Evolutionary conservation across 805 yeast genomes (phyloP), one percentile per base, ranked within the genome.

Genomic region (Saccharomyces eubayanus): DNA sequence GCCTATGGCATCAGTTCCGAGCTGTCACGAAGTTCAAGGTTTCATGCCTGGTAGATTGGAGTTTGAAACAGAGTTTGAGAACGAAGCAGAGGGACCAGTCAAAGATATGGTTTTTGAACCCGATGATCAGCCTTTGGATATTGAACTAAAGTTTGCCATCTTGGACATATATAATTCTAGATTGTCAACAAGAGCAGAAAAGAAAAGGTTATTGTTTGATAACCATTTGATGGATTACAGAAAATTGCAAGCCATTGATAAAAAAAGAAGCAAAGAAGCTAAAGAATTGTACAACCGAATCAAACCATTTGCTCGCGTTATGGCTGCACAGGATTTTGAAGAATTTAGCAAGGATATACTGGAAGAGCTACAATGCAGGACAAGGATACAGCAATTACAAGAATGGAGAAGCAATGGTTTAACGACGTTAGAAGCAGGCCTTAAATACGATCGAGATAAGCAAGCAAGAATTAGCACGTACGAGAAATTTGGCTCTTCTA

Each of bases 1-100:
- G 67, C 89, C 95, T 5, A 83, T 87, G 48, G 91, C 97, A 0
- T 89, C 97, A 6, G 92, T 87, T 6, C 99, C 99, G 0, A 78
- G 94, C 54, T 91, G 98, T 72, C 97, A 95, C 65, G 98, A 95
- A 64, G 82, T 94, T 57, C 98, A 94, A 69, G 97, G 97, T 2
- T 94, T 84, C 68, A 94, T 94, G 99, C 99, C 99, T 43, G 99
- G 98, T 46, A 82, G 99, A 64, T 74, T 94, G 57, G 99, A 94
- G 69, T 94, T 94, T 69, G 99, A 94, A 64, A 89, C 85, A 55
- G 99, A 94, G 68, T 90, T 87, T 43, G 99, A 94, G 67, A 94
- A 94, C 63, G 99, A 94, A 53, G 98, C 99, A 0, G 99, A 94
- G 70, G 77, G 85, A 53, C 84, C 94, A 0, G 89, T 94, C 20